These are phyloP conservation scores for Sodiomyces alkalinus DNA, from an alignment of 2,329 filamentous ascomycete species.

Conservation along the genomic window DNA sequence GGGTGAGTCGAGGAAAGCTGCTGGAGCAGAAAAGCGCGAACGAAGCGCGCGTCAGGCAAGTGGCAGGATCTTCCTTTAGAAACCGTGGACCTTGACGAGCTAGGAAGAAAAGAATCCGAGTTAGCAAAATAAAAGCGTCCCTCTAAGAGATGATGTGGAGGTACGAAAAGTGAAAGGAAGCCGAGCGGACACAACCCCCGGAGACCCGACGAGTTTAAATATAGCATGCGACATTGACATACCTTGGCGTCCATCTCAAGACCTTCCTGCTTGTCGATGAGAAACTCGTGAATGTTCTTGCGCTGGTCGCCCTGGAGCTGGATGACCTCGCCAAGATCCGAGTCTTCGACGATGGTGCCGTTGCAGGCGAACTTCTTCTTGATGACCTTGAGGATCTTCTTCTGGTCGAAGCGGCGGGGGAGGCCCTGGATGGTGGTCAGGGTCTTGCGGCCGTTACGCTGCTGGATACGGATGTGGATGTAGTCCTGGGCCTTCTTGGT, in stretches of 20 bases:
- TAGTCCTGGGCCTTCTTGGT: slow-evolving; percentile 9
- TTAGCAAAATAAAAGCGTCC: not conserved
- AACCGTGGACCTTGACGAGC: slow-evolving; percentile 39
- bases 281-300: slow-evolving; percentile 83
- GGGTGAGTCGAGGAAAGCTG: no score
- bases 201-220: no score
- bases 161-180: no score
- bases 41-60: no score
- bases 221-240: not conserved
- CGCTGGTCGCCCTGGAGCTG: slow-evolving; percentile 54
- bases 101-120: not conserved
- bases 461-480: slow-evolving; percentile 10
- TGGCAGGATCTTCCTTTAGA: no score
- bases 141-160: not conserved
- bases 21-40: no score
- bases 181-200: no score
- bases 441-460: slow-evolving; percentile 73
- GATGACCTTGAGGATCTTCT: slow-evolving; percentile 99
- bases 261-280: slow-evolving; percentile 75
- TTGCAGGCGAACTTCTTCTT: slow-evolving; percentile 61
- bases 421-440: slow-evolving; percentile 98
- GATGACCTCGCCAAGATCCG: slow-evolving; percentile 9
- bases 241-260: slow-evolving; percentile 68
- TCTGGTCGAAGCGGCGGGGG: slow-evolving; percentile 97
- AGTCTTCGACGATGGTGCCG: slow-evolving; percentile 9